Conservation (phyloP, 1,284 basidiomycete genomes). For the Tylopilus orsonianus region DNA sequence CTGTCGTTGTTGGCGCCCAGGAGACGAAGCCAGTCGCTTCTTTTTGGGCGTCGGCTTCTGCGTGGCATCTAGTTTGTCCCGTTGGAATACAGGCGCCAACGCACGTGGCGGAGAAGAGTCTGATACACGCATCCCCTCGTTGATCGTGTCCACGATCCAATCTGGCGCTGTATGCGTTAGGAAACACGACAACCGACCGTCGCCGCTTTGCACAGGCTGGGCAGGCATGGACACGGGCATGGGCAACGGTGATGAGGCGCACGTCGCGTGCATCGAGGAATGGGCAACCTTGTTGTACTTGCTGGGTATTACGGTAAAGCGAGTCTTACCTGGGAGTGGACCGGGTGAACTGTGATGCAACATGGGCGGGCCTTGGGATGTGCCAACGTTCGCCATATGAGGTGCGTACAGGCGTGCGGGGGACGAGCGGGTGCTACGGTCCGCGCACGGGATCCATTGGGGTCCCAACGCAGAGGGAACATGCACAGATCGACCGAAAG, state of each 20-base stretch:
- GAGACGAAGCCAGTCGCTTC: no score
- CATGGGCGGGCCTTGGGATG: background rate
- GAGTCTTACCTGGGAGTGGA: conserved; percentile 17
- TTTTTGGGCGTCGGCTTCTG: no score
- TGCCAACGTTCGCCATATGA: background rate
- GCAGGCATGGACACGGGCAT: background rate
- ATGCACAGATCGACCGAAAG: background rate
- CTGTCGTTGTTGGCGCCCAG: no score
- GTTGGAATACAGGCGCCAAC: no score
- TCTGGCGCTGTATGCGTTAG: background rate
- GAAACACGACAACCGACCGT: background rate
- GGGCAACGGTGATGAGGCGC: background rate
- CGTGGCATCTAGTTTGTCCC: no score
- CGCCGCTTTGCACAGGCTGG: background rate
- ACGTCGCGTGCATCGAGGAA: conserved; percentile 6
- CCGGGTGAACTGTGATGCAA: conserved; percentile 13
- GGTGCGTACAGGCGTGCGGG: conserved; percentile 1
- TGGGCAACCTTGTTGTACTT: conserved; percentile 9
- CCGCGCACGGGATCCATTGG: background rate
- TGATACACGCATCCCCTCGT: background rate
- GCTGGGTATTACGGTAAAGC: background rate
- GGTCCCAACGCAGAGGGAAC: background rate
- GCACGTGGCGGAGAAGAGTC: background rate
- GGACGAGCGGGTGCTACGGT: conserved; percentile 4
- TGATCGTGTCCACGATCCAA: conserved; percentile 9